Percentiles rank a stretch among this genome's conserved stretches.
Conservation (phyloP, 805 yeast genomes). For the Debaryomyces tyrocola region DNA sequence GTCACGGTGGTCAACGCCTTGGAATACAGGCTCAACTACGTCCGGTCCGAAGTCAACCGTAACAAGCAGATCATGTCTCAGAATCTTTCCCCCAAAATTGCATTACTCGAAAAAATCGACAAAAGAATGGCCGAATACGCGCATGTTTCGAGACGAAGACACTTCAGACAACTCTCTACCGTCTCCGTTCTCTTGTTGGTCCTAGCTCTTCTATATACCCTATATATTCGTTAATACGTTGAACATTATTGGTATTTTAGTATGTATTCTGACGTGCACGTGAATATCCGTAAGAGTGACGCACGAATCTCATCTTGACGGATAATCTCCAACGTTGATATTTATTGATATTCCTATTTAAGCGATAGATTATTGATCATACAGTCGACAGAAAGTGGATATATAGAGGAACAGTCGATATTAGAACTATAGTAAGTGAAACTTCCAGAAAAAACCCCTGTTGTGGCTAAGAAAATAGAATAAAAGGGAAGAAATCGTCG, state of each 20-base stretch:
- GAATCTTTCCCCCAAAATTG: slow-evolving; percentile 28
- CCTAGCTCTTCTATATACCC: slow-evolving; percentile 3
- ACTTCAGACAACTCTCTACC: slow-evolving; percentile 29
- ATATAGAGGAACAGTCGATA: too few species aligned
- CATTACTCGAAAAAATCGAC: slow-evolving; percentile 31
- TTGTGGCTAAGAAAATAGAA: not conserved
- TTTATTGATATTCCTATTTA: too few species aligned
- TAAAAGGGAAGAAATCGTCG: not conserved
- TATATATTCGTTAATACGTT: not conserved
- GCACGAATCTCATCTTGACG: not conserved
- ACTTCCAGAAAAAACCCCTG: not conserved
- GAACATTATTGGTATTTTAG: too few species aligned
- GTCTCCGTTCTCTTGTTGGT: slow-evolving; percentile 16
- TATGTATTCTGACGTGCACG: not conserved
- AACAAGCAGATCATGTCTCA: slow-evolving; percentile 25
- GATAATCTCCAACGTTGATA: not conserved
- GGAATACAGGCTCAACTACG: slow-evolving; percentile 24
- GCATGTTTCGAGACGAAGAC: slow-evolving; percentile 19
- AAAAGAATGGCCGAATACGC: slow-evolving; percentile 27
- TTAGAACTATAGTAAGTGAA: too few species aligned
- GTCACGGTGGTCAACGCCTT: slow-evolving; percentile 21
- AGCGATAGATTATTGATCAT: too few species aligned
- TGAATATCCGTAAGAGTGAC: not conserved
- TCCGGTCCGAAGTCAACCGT: slow-evolving; percentile 21
- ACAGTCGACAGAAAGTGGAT: too few species aligned